Conservation (phyloP, 2,329 filamentous ascomycete genomes). For the Aspergillus ibericus region DNA sequence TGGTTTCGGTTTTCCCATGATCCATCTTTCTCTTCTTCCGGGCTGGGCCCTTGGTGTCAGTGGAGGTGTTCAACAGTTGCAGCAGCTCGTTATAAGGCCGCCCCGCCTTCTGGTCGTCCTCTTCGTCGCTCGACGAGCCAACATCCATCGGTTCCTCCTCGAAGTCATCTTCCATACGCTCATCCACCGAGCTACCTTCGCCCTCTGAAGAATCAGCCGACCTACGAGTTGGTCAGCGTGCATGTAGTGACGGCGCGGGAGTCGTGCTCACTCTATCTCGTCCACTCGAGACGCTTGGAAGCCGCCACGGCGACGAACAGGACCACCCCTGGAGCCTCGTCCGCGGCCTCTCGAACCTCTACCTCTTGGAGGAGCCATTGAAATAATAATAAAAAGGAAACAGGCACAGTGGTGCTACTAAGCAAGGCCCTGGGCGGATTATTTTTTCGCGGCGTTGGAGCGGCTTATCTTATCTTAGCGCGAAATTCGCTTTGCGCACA, state of each 20-base stretch:
- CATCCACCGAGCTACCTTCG: conserved; percentile 38
- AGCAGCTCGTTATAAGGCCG: conserved; percentile 59
- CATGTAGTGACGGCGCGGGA: not conserved
- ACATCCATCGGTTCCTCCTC: conserved; percentile 41
- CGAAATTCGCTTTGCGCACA: conserved; percentile 46
- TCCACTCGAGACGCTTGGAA: conserved; percentile 42
- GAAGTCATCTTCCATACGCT: conserved; percentile 41
- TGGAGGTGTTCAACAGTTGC: conserved; percentile 52
- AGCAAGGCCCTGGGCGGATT: not conserved
- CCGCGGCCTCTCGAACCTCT: conserved; percentile 33
- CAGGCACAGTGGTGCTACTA: not conserved
- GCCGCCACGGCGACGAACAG: conserved; percentile 24
- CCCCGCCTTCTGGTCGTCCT: conserved; percentile 42
- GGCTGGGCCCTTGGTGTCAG: conserved; percentile 45
- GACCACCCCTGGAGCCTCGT: conserved; percentile 26
- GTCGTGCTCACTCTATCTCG: conserved; percentile 37
- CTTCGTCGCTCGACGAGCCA: conserved; percentile 43
- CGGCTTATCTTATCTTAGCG: conserved; percentile 51
- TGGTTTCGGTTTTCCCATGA: conserved; percentile 29
- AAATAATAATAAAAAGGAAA: not conserved
- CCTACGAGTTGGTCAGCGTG: conserved; percentile 19
- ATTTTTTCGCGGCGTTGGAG: conserved; percentile 12
- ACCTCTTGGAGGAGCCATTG: conserved; percentile 33
- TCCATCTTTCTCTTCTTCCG: conserved; percentile 57
- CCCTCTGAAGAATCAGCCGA: conserved; percentile 31